A percentile compares a stretch with the other conserved stretches of the same genome.
phyloP scores from a whole-genome alignment of 1,139 yeast genomes.

The Yamadazyma epiphylla region DNA sequence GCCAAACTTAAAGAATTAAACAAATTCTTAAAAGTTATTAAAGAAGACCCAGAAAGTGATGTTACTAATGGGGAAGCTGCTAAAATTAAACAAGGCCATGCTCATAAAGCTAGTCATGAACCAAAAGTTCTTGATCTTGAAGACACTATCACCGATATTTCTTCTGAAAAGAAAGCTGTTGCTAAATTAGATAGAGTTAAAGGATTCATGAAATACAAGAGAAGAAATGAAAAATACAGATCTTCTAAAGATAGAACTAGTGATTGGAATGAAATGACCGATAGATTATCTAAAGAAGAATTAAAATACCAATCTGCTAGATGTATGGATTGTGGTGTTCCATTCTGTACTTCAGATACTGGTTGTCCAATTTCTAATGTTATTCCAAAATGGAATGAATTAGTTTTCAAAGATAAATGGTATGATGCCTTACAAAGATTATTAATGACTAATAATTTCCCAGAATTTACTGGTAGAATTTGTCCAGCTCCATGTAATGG shows the following conservation, averaged over 20 bases:
- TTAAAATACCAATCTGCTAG: slow-evolving; percentile 93
- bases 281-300: slow-evolving; percentile 79
- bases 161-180: slow-evolving; percentile 59
- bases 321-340: slow-evolving; percentile 99
- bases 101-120: slow-evolving; percentile 47
- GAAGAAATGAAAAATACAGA: slow-evolving; percentile 86
- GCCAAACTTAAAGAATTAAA: slow-evolving; percentile 61
- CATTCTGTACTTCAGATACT: slow-evolving; percentile 96
- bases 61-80: slow-evolving; percentile 83
- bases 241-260: slow-evolving; percentile 68
- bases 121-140: slow-evolving; percentile 89
- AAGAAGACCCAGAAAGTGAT: slow-evolving; percentile 80
- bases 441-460: slow-evolving; percentile 96
- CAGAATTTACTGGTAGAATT: slow-evolving; percentile 96
- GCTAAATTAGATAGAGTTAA: slow-evolving; percentile 73
- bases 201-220: slow-evolving; percentile 92
- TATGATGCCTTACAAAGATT: slow-evolving; percentile 88
- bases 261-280: slow-evolving; percentile 92
- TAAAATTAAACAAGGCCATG: slow-evolving; percentile 47
- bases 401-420: slow-evolving; percentile 95
- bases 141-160: slow-evolving; percentile 74
- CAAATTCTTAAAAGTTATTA: slow-evolving; percentile 60
- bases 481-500: slow-evolving; percentile 99
- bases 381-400: slow-evolving; percentile 97
- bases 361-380: slow-evolving; percentile 98